A percentile compares a stretch with the other conserved stretches of the same genome.
These are phyloP conservation scores for Phalaenopsis equestris DNA, from an alignment of 106 monocot species.

Conservation along the genomic window DNA sequence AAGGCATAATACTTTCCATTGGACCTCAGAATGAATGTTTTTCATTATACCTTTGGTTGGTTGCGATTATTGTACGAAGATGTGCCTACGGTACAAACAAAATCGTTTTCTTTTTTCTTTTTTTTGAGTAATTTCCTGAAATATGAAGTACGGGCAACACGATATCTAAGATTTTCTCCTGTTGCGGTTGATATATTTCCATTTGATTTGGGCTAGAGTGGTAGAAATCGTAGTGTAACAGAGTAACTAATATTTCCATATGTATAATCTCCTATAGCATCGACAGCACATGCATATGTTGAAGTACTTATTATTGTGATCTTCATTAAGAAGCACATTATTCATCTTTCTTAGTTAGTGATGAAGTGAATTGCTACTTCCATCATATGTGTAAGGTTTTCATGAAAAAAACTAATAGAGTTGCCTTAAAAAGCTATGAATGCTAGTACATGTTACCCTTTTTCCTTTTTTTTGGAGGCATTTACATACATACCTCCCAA, in stretches of 20 bases:
- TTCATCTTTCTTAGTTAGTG: background rate
- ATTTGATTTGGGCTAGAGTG: background rate
- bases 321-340: background rate
- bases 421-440: background rate
- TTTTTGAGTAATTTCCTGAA: slow-evolving; percentile 4
- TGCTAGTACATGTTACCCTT: background rate
- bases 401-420: slow-evolving; percentile 2
- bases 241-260: background rate
- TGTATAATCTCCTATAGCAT: background rate
- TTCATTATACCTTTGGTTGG: background rate
- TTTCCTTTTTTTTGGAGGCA: background rate
- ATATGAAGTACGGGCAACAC: background rate
- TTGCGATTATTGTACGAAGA: background rate
- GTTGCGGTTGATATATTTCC: background rate
- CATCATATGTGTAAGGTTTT: background rate
- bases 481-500: no score
- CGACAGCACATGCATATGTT: background rate
- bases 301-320: background rate
- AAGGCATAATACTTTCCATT: background rate
- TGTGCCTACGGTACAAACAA: background rate
- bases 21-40: background rate
- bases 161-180: background rate
- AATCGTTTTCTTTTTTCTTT: background rate
- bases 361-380: background rate
- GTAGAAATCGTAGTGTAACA: background rate